Base-by-base conservation (phyloP, 805 yeast genomes). In the Candida ficus region DNA sequence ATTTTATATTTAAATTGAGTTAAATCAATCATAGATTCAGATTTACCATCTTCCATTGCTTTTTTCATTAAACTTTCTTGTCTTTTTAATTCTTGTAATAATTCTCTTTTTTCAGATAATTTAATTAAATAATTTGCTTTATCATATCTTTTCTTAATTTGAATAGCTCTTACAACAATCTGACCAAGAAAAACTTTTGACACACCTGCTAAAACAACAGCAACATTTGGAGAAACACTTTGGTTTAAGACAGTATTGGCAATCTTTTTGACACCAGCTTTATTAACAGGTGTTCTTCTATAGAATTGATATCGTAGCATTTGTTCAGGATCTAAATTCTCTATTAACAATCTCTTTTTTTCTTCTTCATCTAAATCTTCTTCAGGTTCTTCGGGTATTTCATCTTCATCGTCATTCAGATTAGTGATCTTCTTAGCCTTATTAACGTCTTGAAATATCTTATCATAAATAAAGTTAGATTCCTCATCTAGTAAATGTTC, bases 121-220 rank as follows among this genome's bases (percentile, higher is more conserved):
- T 65, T 68, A 22, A 58, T 53, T 29, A 54, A 14, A 19, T 46
- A 48, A 22, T 52, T 52, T 8, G 67, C 58, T 62, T 73, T 68
- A 52, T 68, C 62, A 52, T 76, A 75, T 42, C 74, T 67, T 40
- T 72, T 67, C 55, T 86, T 90, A 1, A 85, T 77, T 38, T 78
- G 83, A 46, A 81, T 71, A 0, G 96, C 95, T 52, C 77, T 70
- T 46, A 90, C 95, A 11, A 90, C 83, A 14, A 90, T 74, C 52
- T 90, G 97, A 11, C 96, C 95, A n/a, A 89, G 73, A 57, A 86
- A 81, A 51, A 87, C 84, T 57, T 90, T 90, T 2, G 95, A 84
- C 41, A 88, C 73, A 59, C 96, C 96, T 6, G 91, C 85, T 35
- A 90, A 61, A 8, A 88, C 80, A 39, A 86, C 80, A 0, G 95